Evolutionary conservation across 140 eudicot species (phyloP).

Genomic region (Stevia rebaudiana): DNA sequence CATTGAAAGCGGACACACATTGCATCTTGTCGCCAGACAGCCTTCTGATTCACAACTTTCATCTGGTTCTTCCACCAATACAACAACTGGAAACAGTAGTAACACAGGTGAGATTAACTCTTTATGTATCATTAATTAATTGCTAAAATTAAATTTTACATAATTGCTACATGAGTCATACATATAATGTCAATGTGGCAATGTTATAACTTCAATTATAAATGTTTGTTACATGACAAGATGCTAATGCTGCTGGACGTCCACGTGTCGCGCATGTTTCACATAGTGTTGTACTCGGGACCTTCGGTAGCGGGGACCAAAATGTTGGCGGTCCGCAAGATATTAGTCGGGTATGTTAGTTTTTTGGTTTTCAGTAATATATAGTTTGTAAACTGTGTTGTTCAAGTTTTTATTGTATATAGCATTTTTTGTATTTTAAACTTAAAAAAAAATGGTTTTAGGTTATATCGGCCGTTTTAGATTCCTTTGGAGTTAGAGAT

Average conservation of each 20-base stretch:
- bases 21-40: conserved; percentile 89
- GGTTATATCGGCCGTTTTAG: conserved; percentile 85
- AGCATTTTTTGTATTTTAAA: background rate
- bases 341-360: conserved; percentile 59
- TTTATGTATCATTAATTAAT: background rate
- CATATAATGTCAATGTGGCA: background rate
- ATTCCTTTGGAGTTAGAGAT: conserved; percentile 64
- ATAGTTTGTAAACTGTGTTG: background rate
- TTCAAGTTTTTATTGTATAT: background rate
- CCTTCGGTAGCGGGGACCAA: conserved; percentile 63
- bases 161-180: background rate
- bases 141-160: background rate
- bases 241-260: conserved; percentile 53
- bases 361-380: background rate
- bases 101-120: conserved; percentile 33
- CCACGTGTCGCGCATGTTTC: conserved; percentile 67
- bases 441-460: conserved; percentile 16
- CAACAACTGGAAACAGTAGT: conserved; percentile 36
- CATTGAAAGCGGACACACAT: conserved; percentile 79
- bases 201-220: background rate
- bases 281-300: conserved; percentile 68
- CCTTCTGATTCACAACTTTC: conserved; percentile 66
- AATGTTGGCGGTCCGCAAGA: conserved; percentile 64
- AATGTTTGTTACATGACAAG: conserved; percentile 39
- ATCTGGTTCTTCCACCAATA: conserved; percentile 38